Evolutionary conservation across 331 rosid species (phyloP).

Genomic region (Acacia pycnantha): DNA sequence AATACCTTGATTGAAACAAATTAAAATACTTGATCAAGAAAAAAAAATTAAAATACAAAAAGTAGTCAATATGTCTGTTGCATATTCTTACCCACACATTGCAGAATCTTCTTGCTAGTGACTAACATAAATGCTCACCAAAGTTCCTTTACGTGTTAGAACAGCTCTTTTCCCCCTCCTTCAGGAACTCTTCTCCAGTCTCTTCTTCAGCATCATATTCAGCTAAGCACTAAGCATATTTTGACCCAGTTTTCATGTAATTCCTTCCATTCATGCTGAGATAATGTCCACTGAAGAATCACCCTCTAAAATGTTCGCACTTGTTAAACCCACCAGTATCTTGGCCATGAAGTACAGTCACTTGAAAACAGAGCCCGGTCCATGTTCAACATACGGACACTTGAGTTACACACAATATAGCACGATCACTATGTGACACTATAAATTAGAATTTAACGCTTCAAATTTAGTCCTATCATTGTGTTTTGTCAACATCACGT

Average conservation of each 20-base stretch:
- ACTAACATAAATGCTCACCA: constrained; percentile 31
- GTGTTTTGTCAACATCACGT: neutral
- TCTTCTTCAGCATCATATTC: constrained; percentile 31
- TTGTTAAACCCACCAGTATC: neutral
- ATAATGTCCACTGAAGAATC: constrained; percentile 36
- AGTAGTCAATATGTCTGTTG: constrained; percentile 36
- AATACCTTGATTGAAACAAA: neutral
- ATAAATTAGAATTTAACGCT: neutral
- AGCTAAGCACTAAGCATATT: constrained; percentile 11
- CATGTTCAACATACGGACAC: neutral
- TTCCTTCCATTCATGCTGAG: constrained; percentile 13
- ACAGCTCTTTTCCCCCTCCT: constrained; percentile 49
- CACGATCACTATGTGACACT: neutral
- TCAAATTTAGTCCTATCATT: neutral
- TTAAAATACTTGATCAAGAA: neutral
- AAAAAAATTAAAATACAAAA: neutral
- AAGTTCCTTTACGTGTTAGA: constrained; percentile 33
- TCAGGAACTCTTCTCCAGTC: constrained; percentile 29
- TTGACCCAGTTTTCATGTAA: constrained; percentile 29
- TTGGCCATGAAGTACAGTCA: neutral
- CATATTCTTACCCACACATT: constrained; percentile 24
- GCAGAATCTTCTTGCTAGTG: constrained; percentile 29
- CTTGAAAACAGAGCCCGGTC: neutral
- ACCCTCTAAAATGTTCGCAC: constrained; percentile 21
- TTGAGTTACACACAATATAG: neutral